Conservation (phyloP, 2,329 filamentous ascomycete genomes). For the Trichoderma sp. region DNA sequence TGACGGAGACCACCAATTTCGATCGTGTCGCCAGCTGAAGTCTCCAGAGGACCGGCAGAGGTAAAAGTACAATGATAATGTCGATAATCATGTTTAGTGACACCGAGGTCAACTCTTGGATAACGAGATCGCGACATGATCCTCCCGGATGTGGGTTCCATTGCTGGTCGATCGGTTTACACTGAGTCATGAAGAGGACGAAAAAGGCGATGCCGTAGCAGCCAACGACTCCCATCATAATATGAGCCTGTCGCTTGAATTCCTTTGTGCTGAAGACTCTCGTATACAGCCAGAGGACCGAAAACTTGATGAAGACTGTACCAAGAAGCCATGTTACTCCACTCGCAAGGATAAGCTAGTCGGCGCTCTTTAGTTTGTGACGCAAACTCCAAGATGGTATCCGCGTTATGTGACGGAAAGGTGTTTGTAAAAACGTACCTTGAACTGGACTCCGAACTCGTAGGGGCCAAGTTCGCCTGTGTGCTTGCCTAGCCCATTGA, state of each 20-base stretch:
- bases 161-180: slow-evolving; percentile 37
- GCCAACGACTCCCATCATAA: slow-evolving; percentile 34
- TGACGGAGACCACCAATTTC: slow-evolving; percentile 39
- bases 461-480: slow-evolving; percentile 11
- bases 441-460: neutral
- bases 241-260: slow-evolving; percentile 37
- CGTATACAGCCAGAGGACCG: slow-evolving; percentile 40
- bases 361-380: slow-evolving; percentile 20
- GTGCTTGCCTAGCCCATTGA: slow-evolving; percentile 35
- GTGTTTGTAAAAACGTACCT: neutral
- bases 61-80: slow-evolving; percentile 45
- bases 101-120: slow-evolving; percentile 34
- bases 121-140: slow-evolving; percentile 43
- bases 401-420: neutral
- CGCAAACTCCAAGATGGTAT: neutral
- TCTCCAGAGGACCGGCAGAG: slow-evolving; percentile 48
- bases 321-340: slow-evolving; percentile 39
- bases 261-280: slow-evolving; percentile 38
- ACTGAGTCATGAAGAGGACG: slow-evolving; percentile 40
- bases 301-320: slow-evolving; percentile 39
- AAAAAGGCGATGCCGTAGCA: slow-evolving; percentile 39
- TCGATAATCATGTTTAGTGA: slow-evolving; percentile 38
- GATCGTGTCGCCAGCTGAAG: slow-evolving; percentile 47
- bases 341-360: slow-evolving; percentile 34
- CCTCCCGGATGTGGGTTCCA: slow-evolving; percentile 42